Evolutionary conservation across 1,284 basidiomycete genomes (phyloP), one percentile per base, ranked within the genome.

Genomic region (Filobasidium uniguttulatum): DNA sequence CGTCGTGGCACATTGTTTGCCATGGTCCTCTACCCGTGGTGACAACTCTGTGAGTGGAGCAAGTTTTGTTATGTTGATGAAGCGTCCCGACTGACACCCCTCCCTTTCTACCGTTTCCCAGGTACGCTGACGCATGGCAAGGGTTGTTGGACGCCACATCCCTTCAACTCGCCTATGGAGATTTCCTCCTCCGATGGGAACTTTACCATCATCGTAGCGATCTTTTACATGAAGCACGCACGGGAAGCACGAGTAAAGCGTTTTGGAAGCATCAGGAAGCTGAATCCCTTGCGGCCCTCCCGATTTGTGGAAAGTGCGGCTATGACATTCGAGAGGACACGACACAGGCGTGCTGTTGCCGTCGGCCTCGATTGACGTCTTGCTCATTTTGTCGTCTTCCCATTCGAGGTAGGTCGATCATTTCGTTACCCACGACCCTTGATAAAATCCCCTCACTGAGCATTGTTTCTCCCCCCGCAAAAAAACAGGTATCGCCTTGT

Each of bases 371-470:
- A 10, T 70, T 72, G 59, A 73, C 80, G 0, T 65, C 68, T 1
- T 88, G 85, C 61, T 76, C 81, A 0, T 75, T 85, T 29, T 88
- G 85, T 64, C 75, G 84, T 35, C 72, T 86, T 17, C 82, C 84
- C 3, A 78, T 85, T 52, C 83, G 79, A 75, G 84, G 85, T 80
- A 57, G 38, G 74, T 66, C 6, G 9, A n/a, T 1, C n/a, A 1
- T 4, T 29, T 19, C 9, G 19, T 8, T 6, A 10, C 0, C 26
- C 20, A 22, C 34, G 5, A 25, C 29, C 8, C 22, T 22, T 17
- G 20, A 19, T 30, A 15, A 17, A 30, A 22, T 44, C 15, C n/a
- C 23, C 30, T 48, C 19, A 50, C n/a, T n/a, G n/a, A n/a, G n/a
- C n/a, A n/a, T n/a, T n/a, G n/a, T n/a, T n/a, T n/a, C n/a, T n/a